Evolutionary conservation across 2,329 filamentous ascomycete genomes (phyloP).

Genomic region (Raffaelea arxii): DNA sequence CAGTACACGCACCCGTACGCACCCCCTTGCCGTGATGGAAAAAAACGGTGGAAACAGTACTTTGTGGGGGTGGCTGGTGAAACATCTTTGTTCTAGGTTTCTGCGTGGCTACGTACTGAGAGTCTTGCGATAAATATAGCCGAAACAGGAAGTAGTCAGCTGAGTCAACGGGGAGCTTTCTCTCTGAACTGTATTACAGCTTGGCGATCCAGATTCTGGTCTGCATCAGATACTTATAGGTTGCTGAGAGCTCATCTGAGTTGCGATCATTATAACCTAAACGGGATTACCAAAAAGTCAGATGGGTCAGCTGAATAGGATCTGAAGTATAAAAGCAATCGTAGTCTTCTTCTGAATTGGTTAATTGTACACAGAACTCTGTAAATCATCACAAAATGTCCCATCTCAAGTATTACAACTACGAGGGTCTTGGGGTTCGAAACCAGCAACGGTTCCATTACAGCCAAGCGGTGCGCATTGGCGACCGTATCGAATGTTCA

Average conservation of each 20-base stretch:
- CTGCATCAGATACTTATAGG: neutral
- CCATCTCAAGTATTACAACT: neutral
- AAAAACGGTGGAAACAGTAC: neutral
- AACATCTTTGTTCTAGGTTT: neutral
- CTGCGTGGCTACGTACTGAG: neutral
- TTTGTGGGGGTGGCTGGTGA: neutral
- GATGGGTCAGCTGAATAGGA: too few species aligned
- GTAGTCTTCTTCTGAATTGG: neutral
- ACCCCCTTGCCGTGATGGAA: neutral
- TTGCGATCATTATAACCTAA: neutral
- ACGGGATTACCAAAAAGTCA: too few species aligned
- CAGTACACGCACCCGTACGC: neutral
- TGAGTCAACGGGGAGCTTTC: too few species aligned
- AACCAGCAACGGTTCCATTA: neutral
- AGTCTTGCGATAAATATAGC: too few species aligned
- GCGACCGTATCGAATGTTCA: neutral
- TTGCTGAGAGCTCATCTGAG: neutral
- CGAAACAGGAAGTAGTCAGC: too few species aligned
- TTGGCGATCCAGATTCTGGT: neutral
- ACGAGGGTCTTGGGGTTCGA: neutral
- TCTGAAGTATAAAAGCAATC: too few species aligned
- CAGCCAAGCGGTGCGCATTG: neutral
- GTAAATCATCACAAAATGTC: neutral
- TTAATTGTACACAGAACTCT: neutral
- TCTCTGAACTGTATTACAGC: too few species aligned